Conservation (phyloP, 371 early-diverging fungal species). For the Parasitella parasitica region DNA sequence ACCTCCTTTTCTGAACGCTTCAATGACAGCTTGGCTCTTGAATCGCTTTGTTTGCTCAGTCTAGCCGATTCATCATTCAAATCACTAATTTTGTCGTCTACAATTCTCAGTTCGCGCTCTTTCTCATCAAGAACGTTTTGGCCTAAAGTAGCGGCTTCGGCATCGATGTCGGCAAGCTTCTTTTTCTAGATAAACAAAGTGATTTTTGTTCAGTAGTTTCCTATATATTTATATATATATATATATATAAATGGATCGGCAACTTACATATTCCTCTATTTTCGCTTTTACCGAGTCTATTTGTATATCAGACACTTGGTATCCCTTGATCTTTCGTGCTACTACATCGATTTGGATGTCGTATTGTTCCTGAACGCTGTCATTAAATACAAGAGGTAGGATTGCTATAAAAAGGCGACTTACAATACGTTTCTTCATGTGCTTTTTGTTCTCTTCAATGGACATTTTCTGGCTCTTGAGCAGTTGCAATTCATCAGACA, state of each 20-base stretch:
- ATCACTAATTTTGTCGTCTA: slow-evolving; percentile 31
- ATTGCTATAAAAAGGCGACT: not conserved
- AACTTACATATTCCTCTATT: slow-evolving; percentile 9
- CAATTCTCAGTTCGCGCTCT: slow-evolving; percentile 20
- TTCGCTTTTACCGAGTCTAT: slow-evolving; percentile 3
- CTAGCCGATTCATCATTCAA: slow-evolving; percentile 50
- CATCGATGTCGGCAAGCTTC: slow-evolving; percentile 2
- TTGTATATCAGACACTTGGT: not conserved
- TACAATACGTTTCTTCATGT: slow-evolving; percentile 7
- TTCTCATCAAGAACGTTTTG: slow-evolving; percentile 20
- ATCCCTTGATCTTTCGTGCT: not conserved
- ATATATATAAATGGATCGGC: not conserved
- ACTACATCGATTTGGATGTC: slow-evolving; percentile 1
- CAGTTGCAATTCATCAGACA: slow-evolving; percentile 20
- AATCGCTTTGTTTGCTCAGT: slow-evolving; percentile 57
- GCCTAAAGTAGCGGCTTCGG: not conserved
- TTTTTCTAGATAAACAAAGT: not conserved
- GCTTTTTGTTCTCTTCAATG: slow-evolving; percentile 18
- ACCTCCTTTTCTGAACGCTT: slow-evolving; percentile 47
- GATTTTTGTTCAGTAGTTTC: too few relatives aligned
- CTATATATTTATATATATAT: too few relatives aligned
- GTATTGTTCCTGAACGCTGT: slow-evolving; percentile 14
- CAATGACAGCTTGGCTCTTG: slow-evolving; percentile 56
- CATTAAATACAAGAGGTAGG: too few relatives aligned
- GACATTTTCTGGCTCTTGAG: slow-evolving; percentile 15